Evolutionary conservation across 768 basidiomycete genomes (phyloP), one percentile per base, ranked within the genome.

Genomic region (Rhodosporidiobolus sp.): DNA sequence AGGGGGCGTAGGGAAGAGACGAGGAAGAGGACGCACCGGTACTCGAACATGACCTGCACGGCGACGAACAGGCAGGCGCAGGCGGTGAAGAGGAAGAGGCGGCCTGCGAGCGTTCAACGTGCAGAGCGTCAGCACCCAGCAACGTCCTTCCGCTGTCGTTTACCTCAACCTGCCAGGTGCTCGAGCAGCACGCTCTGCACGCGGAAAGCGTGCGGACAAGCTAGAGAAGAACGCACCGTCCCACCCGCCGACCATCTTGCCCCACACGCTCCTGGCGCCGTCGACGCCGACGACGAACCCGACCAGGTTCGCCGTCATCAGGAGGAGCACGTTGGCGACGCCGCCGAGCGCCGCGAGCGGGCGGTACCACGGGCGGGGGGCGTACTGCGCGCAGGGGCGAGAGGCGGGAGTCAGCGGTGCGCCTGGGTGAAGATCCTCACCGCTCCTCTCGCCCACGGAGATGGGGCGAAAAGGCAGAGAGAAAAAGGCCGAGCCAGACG

Each of bases 21-120:
- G 57, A 34, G 14, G 17, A 6, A 61, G 20, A 34, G 24, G 28
- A 32, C 88, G 28, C 74, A 90, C 91, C 92, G 48, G 81, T 98
- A 98, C 78, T 98, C 95, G 70, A 98, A 92, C 95, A 97, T 96
- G 56, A 95, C 79, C 78, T 98, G 95, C 3, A 87, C 88, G 4
- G 86, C 91, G 30, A 92, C 85, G 78, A 94, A 98, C 20, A 97
- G 56, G 77, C 87, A 88, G 3, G 77, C 83, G 60, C 85, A 85
- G 0, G 88, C 87, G 9, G 85, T 79, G 1, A 86, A 59, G 71
- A 92, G 80, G 81, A 94, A 96, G 22, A 80, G 81, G 52, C 89
- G 68, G 11, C 91, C 91, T 92, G 73, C 67, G 30, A 26, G 20
- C 57, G 49, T n/a, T n/a, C n/a, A n/a, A n/a, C n/a, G 52, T 49